phyloP scores from a whole-genome alignment of 441 rosid species.

The Adansonia gregorii region DNA sequence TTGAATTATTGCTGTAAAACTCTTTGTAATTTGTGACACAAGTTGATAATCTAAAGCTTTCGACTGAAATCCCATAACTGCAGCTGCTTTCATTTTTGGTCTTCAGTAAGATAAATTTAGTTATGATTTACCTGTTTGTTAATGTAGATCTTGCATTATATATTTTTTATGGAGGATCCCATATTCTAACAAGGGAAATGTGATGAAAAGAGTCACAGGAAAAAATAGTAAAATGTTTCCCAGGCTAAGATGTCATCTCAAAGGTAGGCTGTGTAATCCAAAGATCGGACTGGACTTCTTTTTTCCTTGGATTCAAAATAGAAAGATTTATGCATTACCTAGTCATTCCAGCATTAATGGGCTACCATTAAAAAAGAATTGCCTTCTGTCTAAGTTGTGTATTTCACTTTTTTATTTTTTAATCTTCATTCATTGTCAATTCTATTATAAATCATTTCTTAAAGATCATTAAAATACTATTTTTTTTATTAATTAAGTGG shows the following conservation, averaged over 20 bases:
- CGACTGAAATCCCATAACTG: not conserved
- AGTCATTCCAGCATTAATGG: not conserved
- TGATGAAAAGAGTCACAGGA: slow-evolving; percentile 17
- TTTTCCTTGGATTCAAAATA: slow-evolving; percentile 12
- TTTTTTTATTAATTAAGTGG: slow-evolving; percentile 2
- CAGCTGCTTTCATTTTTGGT: not conserved
- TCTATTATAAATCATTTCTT: slow-evolving; percentile 10
- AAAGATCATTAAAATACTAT: not conserved
- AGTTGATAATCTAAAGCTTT: slow-evolving; percentile 3
- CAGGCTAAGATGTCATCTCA: slow-evolving; percentile 5
- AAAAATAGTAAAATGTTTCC: not conserved
- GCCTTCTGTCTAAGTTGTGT: not conserved
- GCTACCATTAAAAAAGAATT: not conserved
- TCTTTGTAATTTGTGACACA: not conserved
- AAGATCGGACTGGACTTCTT: not conserved
- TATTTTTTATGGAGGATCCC: not conserved
- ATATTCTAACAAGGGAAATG: not conserved
- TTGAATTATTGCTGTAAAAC: not conserved
- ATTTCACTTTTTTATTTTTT: slow-evolving; percentile 1
- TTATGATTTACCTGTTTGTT: not conserved
- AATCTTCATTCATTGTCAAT: not conserved
- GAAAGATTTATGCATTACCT: not conserved
- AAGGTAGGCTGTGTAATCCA: slow-evolving; percentile 4
- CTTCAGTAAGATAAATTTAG: slow-evolving; percentile 10
- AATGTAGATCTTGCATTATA: not conserved